Percentiles rank a stretch among this genome's conserved stretches.
Conservation (phyloP, 768 basidiomycete genomes). For the Termitomyces sp. region DNA sequence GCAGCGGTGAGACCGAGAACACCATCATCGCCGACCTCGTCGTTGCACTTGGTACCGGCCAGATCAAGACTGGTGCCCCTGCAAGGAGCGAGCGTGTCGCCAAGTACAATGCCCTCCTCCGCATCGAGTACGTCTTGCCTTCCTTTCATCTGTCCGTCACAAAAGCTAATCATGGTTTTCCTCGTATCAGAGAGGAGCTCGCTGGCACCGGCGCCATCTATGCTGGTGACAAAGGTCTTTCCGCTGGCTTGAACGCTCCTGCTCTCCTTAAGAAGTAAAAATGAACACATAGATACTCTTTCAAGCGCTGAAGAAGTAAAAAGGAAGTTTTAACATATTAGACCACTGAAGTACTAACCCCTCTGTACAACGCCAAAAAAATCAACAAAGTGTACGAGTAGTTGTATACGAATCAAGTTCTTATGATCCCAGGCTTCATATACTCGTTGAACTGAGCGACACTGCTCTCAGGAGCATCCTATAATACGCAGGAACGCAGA, state of each 20-base stretch:
- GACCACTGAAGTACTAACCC: slow-evolving; percentile 1
- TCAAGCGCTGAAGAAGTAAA: slow-evolving; percentile 6
- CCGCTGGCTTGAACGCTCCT: slow-evolving; percentile 69
- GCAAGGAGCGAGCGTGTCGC: slow-evolving; percentile 95
- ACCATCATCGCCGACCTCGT: slow-evolving; percentile 94
- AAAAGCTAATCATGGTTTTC: slow-evolving; percentile 5
- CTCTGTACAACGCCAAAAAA: slow-evolving; percentile 7
- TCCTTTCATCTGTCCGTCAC: background rate
- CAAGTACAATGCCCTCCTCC: slow-evolving; percentile 87
- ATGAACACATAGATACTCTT: slow-evolving; percentile 11
- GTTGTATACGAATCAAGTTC: background rate
- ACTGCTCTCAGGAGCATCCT: too few species aligned
- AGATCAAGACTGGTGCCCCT: slow-evolving; percentile 99
- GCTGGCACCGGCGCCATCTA: slow-evolving; percentile 54
- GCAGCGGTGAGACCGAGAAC: slow-evolving; percentile 97
- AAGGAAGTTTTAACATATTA: slow-evolving; percentile 6
- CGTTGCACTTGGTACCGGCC: slow-evolving; percentile 87
- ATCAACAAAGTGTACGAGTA: background rate
- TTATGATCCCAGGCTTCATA: background rate
- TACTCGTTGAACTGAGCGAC: too few species aligned
- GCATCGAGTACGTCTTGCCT: slow-evolving; percentile 68
- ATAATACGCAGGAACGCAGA: too few species aligned
- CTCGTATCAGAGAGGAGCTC: slow-evolving; percentile 66
- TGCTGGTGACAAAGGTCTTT: slow-evolving; percentile 76
- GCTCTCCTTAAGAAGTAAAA: slow-evolving; percentile 64